phyloP scores from a whole-genome alignment of 2,329 filamentous ascomycete species.

The Cercospora sp. region DNA sequence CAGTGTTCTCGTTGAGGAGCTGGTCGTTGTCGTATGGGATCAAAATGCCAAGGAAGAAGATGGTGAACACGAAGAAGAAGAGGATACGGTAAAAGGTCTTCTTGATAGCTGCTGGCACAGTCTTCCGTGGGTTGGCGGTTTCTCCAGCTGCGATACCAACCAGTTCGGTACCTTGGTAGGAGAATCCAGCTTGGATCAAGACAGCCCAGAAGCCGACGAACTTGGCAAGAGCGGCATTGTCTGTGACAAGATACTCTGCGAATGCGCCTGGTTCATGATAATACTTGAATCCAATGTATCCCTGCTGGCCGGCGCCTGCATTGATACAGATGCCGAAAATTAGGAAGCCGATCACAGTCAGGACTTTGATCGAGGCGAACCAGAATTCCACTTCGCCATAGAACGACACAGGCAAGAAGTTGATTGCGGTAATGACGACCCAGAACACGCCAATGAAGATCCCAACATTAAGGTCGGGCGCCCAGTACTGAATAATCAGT shows the following conservation, averaged over 20 bases:
- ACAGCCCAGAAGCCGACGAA: constrained; percentile 56
- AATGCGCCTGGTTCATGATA: constrained; percentile 43
- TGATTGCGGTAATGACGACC: constrained; percentile 46
- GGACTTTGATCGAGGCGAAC: constrained; percentile 54
- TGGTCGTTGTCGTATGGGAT: constrained; percentile 39
- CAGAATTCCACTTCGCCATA: constrained; percentile 59
- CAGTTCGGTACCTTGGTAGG: constrained; percentile 58
- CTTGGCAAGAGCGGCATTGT: constrained; percentile 36
- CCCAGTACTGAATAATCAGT: constrained; percentile 45
- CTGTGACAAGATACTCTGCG: constrained; percentile 33
- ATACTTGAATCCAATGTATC: constrained; percentile 63
- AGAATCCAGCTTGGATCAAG: constrained; percentile 59
- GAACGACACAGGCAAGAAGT: constrained; percentile 52
- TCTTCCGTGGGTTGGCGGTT: constrained; percentile 53
- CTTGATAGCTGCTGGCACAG: constrained; percentile 41
- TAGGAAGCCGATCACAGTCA: constrained; percentile 52
- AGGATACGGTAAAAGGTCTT: constrained; percentile 42
- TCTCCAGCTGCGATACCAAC: constrained; percentile 56
- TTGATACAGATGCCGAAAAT: constrained; percentile 46
- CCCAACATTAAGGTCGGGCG: constrained; percentile 44
- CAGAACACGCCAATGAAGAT: constrained; percentile 41
- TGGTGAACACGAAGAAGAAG: constrained; percentile 41
- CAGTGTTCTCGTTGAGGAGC: constrained; percentile 43
- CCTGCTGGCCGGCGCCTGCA: constrained; percentile 48
- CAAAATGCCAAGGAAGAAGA: constrained; percentile 41